Percentiles rank a stretch among this genome's conserved stretches.
phyloP scores from a whole-genome alignment of 148 eudicot species.

The Cornus kousa region DNA sequence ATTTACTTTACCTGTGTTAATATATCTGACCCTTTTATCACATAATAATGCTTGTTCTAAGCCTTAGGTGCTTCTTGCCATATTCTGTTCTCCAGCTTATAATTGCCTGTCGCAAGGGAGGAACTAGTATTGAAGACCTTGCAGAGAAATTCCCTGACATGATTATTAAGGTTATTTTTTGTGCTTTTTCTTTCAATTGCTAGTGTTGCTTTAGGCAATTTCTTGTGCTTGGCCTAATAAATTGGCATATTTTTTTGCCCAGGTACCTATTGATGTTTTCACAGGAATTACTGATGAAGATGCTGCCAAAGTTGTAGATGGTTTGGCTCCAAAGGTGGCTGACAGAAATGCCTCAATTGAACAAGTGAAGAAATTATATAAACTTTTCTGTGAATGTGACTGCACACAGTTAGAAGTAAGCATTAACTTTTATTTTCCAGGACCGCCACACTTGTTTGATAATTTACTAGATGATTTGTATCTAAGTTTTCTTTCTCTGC shows the following conservation, averaged over 20 bases:
- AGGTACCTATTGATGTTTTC: slow-evolving; percentile 96
- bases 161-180: slow-evolving; percentile 75
- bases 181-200: neutral
- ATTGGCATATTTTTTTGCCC: slow-evolving; percentile 11
- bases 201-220: neutral
- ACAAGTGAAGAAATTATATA: slow-evolving; percentile 92
- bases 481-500: neutral
- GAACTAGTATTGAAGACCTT: slow-evolving; percentile 98
- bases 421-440: neutral
- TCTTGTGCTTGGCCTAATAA: slow-evolving; percentile 2
- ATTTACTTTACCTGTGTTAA: neutral
- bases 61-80: neutral
- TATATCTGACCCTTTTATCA: neutral
- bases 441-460: neutral
- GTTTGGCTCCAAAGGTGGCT: slow-evolving; percentile 70
- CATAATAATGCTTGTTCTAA: neutral
- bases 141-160: slow-evolving; percentile 95
- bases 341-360: slow-evolving; percentile 80
- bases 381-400: slow-evolving; percentile 82
- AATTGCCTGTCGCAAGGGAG: slow-evolving; percentile 89
- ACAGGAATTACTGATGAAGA: slow-evolving; percentile 90
- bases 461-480: neutral
- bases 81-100: slow-evolving; percentile 52
- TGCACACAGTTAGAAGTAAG: slow-evolving; percentile 92
- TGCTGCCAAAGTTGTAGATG: slow-evolving; percentile 97